Evolutionary conservation across 208 protist species (phyloP).

Genomic region (Wallacemonas sp.): DNA sequence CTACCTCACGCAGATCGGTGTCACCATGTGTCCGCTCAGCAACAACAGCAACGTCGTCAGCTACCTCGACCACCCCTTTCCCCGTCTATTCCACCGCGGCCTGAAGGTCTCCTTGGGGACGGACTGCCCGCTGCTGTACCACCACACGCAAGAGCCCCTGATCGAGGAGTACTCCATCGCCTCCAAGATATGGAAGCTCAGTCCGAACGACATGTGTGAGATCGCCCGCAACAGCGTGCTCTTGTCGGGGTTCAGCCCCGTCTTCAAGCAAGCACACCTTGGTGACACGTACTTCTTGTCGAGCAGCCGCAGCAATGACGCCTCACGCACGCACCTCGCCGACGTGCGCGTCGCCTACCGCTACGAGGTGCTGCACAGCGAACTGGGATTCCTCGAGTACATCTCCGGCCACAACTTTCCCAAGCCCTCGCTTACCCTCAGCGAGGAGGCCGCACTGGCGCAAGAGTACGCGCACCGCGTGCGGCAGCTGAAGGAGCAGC

Average conservation of each 20-base stretch:
- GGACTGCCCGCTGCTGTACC: constrained; percentile 94
- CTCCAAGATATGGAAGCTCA: constrained; percentile 92
- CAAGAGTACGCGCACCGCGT: constrained; percentile 9
- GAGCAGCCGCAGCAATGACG: constrained; percentile 87
- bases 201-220: constrained; percentile 90
- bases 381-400: constrained; percentile 84
- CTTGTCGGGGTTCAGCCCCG: constrained; percentile 76
- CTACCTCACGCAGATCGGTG: constrained; percentile 97
- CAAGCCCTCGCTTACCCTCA: constrained; percentile 66
- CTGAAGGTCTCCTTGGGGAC: constrained; percentile 97
- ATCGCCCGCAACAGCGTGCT: constrained; percentile 91
- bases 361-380: constrained; percentile 90
- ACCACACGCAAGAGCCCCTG: constrained; percentile 95
- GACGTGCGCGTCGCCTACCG: constrained; percentile 88
- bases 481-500: constrained; percentile 14
- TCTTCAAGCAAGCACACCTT: constrained; percentile 83
- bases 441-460: constrained; percentile 50
- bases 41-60: constrained; percentile 99
- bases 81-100: constrained; percentile 93
- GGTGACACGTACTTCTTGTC: constrained; percentile 86
- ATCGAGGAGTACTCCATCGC: constrained; percentile 94
- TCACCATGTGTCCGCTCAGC: constrained; percentile 97
- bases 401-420: constrained; percentile 76
- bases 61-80: constrained; percentile 96
- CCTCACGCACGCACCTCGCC: constrained; percentile 76